Conservation (phyloP, 1,139 yeast species). For the Diutina scorzettiae region DNA sequence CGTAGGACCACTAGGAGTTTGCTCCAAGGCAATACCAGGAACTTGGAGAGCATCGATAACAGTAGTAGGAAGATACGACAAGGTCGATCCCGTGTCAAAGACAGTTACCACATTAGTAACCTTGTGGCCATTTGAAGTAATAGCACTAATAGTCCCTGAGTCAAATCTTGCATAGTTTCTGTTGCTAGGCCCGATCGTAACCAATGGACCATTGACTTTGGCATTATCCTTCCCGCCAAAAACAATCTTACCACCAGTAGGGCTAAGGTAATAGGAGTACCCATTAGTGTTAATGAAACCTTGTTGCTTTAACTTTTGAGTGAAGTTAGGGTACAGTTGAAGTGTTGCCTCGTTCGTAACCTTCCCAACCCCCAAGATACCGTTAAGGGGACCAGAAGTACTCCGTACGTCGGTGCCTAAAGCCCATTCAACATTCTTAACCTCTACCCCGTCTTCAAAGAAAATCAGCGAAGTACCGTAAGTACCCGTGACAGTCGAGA, state of each 20-base stretch:
- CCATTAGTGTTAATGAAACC: not conserved
- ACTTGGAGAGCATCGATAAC: not conserved
- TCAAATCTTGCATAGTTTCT: not conserved
- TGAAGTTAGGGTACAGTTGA: not conserved
- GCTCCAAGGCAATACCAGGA: not conserved
- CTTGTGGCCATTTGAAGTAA: not conserved
- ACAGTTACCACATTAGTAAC: not conserved
- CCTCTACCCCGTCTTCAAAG: constrained; percentile 4
- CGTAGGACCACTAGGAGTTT: too few species aligned
- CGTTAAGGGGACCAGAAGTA: not conserved
- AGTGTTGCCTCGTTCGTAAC: not conserved
- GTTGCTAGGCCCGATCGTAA: not conserved
- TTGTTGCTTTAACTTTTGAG: not conserved
- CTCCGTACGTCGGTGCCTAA: not conserved
- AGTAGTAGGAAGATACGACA: not conserved
- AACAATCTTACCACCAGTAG: not conserved
- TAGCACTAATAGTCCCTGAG: not conserved
- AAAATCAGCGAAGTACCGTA: constrained; percentile 7
- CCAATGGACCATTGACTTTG: not conserved
- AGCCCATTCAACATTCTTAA: constrained; percentile 9
- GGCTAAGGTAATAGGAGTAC: not conserved
- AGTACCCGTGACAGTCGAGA: constrained; percentile 6
- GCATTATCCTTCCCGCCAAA: not conserved
- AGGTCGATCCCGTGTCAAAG: not conserved
- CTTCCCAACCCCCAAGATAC: constrained; percentile 8